Evolutionary conservation across 2,329 filamentous ascomycete species (phyloP), one percentile per base, ranked within the genome.

Genomic region (Penicillium brevicompactum): DNA sequence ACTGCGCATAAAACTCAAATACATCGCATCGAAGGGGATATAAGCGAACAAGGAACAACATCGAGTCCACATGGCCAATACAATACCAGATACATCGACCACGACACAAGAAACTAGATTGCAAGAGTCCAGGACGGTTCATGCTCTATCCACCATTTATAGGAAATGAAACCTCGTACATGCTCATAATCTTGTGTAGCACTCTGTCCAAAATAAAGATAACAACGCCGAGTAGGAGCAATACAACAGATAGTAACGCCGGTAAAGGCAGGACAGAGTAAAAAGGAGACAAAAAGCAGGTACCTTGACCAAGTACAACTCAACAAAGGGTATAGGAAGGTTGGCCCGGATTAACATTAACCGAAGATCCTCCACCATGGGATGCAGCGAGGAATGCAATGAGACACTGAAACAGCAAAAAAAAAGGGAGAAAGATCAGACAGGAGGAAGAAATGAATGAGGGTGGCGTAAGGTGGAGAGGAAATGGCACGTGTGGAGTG

Each of bases 271-370:
- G 18, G 46, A 14, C 51, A 55, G 55, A 44, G 24, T 8, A 59
- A 51, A 53, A 50, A 40, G 57, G 8, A 27, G 8, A 6, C 3
- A 61, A 49, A 57, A 53, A 56, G 45, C 32, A 60, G 44, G 46
- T 51, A 54, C 38, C 57, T 60, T 45, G 58, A 68, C 60, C 58
- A 66, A 65, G 67, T 66, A 70, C 68, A 71, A 51, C 42, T 55
- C 52, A 55, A 68, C 62, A 71, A 58, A 63, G 70, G 70, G 70
- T 73, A 73, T 73, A 70, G 61, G 61, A 67, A 66, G 60, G 46
- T 54, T 67, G 63, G 64, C 62, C 59, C 65, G 61, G 62, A 69
- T 70, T 66, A 70, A 65, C 63, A 69, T 67, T 71, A 69, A 57
- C 59, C 56, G 50, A 58, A 55, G 48, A 57, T 55, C 51, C 42